These are phyloP conservation scores for Puccinia polysora DNA, from an alignment of 1,284 basidiomycete genomes.

Conservation along the genomic window DNA sequence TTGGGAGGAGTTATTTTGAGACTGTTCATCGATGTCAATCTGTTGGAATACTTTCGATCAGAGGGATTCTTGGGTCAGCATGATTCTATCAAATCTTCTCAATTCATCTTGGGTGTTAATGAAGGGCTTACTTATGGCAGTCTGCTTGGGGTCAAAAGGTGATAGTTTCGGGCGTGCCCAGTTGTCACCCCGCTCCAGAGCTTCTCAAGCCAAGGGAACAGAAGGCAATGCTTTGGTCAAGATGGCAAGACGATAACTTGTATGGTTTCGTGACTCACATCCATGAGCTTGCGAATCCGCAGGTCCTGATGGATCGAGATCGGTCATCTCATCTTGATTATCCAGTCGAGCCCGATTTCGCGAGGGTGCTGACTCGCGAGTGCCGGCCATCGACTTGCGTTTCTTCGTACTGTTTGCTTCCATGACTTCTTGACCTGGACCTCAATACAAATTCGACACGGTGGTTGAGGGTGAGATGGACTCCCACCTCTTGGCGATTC, in stretches of 20 bases:
- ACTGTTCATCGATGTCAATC: constrained; percentile 77
- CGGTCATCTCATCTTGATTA: not conserved
- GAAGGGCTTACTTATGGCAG: constrained; percentile 61
- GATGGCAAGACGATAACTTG: too few relatives aligned
- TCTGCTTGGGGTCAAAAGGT: constrained; percentile 60
- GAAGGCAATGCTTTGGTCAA: not conserved
- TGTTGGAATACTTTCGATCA: constrained; percentile 69
- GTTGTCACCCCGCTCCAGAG: constrained; percentile 53
- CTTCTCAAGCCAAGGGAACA: constrained; percentile 32
- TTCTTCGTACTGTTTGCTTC: not conserved
- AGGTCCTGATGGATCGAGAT: not conserved
- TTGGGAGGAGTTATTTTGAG: constrained; percentile 59
- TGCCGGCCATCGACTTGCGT: not conserved
- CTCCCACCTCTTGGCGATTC: too few relatives aligned
- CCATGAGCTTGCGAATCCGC: not conserved
- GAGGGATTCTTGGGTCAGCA: constrained; percentile 49
- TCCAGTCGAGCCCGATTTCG: constrained; percentile 34
- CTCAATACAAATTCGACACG: too few relatives aligned
- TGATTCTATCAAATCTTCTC: constrained; percentile 50
- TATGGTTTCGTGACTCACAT: not conserved
- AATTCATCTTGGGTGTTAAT: not conserved
- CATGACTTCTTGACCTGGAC: too few relatives aligned
- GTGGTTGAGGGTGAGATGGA: too few relatives aligned
- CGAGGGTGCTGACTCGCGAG: constrained; percentile 43
- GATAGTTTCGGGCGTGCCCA: constrained; percentile 71